Conservation (phyloP, 1,284 basidiomycete species). For the Psilocybe mexicana region DNA sequence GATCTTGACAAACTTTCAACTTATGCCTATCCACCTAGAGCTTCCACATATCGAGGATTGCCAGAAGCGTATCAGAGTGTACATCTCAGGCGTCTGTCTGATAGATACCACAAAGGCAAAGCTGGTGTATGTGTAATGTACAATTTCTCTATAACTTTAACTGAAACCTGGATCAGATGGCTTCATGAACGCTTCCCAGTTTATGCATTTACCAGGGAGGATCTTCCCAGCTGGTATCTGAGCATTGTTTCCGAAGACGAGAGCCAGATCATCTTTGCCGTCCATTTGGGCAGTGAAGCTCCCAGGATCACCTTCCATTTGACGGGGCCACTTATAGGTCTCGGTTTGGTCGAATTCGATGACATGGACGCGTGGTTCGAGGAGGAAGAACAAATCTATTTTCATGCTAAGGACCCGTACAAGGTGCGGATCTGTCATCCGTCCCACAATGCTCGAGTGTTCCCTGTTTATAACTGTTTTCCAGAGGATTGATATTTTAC, state of each 20-base stretch:
- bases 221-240: slow-evolving; percentile 44
- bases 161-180: slow-evolving; percentile 44
- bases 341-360: slow-evolving; percentile 50
- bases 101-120: slow-evolving; percentile 1
- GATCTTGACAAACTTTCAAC: too few relatives aligned
- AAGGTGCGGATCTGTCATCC: slow-evolving; percentile 42
- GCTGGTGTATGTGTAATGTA: slow-evolving; percentile 1
- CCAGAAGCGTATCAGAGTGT: neutral
- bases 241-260: slow-evolving; percentile 32
- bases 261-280: slow-evolving; percentile 42
- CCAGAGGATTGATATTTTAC: slow-evolving; percentile 60
- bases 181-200: slow-evolving; percentile 50
- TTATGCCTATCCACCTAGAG: neutral
- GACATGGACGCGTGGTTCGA: slow-evolving; percentile 65
- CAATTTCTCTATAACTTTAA: neutral
- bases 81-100: neutral
- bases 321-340: slow-evolving; percentile 44
- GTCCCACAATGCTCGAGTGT: too few relatives aligned
- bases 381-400: slow-evolving; percentile 62
- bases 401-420: slow-evolving; percentile 68
- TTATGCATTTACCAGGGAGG: slow-evolving; percentile 52
- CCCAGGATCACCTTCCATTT: slow-evolving; percentile 43
- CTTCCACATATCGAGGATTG: slow-evolving; percentile 1
- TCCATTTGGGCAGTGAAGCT: slow-evolving; percentile 41
- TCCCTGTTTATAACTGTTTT: neutral